Evolutionary conservation across 805 yeast genomes (phyloP).

Genomic region (Cyberlindnera sargentensis): DNA sequence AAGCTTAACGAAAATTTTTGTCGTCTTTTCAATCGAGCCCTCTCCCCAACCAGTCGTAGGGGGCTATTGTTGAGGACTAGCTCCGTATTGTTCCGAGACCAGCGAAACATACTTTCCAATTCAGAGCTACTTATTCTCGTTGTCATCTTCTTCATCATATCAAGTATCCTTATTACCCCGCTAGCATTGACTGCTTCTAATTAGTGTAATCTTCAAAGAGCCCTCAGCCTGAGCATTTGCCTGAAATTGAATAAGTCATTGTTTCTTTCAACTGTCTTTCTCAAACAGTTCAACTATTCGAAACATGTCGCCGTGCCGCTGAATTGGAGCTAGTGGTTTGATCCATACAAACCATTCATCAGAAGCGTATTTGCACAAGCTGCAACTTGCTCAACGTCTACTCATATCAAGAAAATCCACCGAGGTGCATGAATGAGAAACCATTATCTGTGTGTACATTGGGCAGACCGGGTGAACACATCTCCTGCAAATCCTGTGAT

Average conservation of each 20-base stretch:
- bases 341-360: too few relatives aligned
- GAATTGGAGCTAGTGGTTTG: too few relatives aligned
- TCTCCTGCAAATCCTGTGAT: slow-evolving; percentile 22
- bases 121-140: slow-evolving; percentile 18
- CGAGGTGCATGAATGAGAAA: slow-evolving; percentile 6
- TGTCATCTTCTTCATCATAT: slow-evolving; percentile 14
- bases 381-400: slow-evolving; percentile 1
- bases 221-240: slow-evolving; percentile 11
- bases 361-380: too few relatives aligned
- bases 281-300: slow-evolving; percentile 11
- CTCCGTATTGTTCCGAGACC: slow-evolving; percentile 4
- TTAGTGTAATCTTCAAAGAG: slow-evolving; percentile 13
- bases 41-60: background rate
- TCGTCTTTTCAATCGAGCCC: background rate
- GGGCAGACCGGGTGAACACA: slow-evolving; percentile 29
- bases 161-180: slow-evolving; percentile 14
- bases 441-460: slow-evolving; percentile 22
- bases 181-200: slow-evolving; percentile 15
- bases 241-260: slow-evolving; percentile 15
- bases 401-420: slow-evolving; percentile 12
- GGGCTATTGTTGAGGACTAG: background rate
- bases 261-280: slow-evolving; percentile 15
- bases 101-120: slow-evolving; percentile 16
- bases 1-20: too few relatives aligned
- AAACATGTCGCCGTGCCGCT: too few relatives aligned